Conservation (phyloP, 345 rosid species). For the Dipteronia dyeriana region DNA sequence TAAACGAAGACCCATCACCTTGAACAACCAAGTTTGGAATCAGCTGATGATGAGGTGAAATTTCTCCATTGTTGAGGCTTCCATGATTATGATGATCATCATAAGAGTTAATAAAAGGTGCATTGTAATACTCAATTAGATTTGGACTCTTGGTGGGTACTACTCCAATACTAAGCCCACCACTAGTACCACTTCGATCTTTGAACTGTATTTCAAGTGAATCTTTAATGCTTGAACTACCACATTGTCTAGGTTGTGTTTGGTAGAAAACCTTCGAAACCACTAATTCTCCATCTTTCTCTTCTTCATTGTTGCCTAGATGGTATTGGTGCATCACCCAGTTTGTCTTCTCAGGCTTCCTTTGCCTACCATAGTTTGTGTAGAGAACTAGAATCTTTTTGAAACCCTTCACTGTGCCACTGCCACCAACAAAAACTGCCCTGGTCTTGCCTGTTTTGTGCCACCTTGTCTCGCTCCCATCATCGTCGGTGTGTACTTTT, state of each 20-base stretch:
- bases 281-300: constrained; percentile 85
- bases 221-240: constrained; percentile 19
- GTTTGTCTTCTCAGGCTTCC: constrained; percentile 84
- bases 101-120: constrained; percentile 25
- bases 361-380: constrained; percentile 84
- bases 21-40: constrained; percentile 64
- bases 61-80: constrained; percentile 33
- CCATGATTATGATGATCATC: constrained; percentile 20
- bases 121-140: constrained; percentile 35
- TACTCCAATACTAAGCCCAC: background rate
- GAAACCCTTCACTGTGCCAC: constrained; percentile 52
- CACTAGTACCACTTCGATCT: constrained; percentile 1
- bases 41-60: constrained; percentile 42
- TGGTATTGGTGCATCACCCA: constrained; percentile 99
- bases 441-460: constrained; percentile 95
- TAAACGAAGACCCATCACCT: constrained; percentile 63
- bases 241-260: no score
- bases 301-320: constrained; percentile 76
- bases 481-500: constrained; percentile 64
- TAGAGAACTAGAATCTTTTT: constrained; percentile 89
- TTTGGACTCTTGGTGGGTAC: constrained; percentile 10
- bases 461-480: constrained; percentile 89
- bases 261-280: constrained; percentile 54
- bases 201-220: constrained; percentile 19
- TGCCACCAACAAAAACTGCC: constrained; percentile 51